Percentiles rank a stretch among this genome's conserved stretches.
phyloP scores from a whole-genome alignment of 2,329 filamentous ascomycete species.

The Fusarium sp. region DNA sequence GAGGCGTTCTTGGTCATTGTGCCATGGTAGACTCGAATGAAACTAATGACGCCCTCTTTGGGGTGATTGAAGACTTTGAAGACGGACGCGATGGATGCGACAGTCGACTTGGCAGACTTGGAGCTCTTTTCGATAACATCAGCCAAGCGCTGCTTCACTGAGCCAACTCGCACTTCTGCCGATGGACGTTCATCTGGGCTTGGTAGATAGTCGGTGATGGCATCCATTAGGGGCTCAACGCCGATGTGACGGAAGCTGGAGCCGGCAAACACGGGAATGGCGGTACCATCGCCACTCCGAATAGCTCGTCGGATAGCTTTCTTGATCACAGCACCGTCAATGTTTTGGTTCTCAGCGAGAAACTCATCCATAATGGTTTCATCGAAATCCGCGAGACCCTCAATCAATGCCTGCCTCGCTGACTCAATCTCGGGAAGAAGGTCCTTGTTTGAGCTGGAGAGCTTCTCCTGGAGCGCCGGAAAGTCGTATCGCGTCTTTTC shows the following conservation, averaged over 20 bases:
- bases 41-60: slow-evolving; percentile 87
- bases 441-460: slow-evolving; percentile 58
- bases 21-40: slow-evolving; percentile 92
- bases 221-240: slow-evolving; percentile 90
- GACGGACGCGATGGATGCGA: slow-evolving; percentile 71
- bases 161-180: slow-evolving; percentile 78
- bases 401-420: slow-evolving; percentile 82
- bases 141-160: slow-evolving; percentile 54
- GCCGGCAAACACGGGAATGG: slow-evolving; percentile 90
- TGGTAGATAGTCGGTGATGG: slow-evolving; percentile 87
- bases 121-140: slow-evolving; percentile 57
- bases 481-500: slow-evolving; percentile 52
- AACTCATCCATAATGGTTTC: slow-evolving; percentile 88
- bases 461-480: slow-evolving; percentile 53
- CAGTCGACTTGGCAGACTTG: slow-evolving; percentile 48
- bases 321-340: slow-evolving; percentile 75
- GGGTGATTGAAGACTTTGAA: slow-evolving; percentile 97
- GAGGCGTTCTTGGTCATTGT: slow-evolving; percentile 77
- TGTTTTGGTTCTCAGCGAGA: slow-evolving; percentile 80
- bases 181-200: slow-evolving; percentile 84
- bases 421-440: slow-evolving; percentile 76
- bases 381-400: slow-evolving; percentile 88
- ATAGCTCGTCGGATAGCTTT: slow-evolving; percentile 80
- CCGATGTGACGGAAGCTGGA: slow-evolving; percentile 95
- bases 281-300: slow-evolving; percentile 72